These are phyloP conservation scores for Epichloe uncinata DNA, from an alignment of 2,329 filamentous ascomycete genomes.

Conservation along the genomic window DNA sequence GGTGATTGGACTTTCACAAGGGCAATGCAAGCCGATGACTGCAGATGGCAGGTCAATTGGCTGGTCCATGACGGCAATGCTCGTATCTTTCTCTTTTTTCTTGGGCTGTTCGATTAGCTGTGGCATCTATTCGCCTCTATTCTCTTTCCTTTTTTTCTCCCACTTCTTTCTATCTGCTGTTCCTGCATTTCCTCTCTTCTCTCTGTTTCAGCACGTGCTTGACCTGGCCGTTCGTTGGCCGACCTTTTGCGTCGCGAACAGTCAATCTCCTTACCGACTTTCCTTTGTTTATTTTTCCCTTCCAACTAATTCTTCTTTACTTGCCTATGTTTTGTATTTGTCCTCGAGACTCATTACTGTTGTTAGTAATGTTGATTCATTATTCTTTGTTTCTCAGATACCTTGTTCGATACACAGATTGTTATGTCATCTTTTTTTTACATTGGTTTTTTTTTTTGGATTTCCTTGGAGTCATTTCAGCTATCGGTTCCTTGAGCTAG, in stretches of 20 bases:
- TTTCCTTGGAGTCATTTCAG: background rate
- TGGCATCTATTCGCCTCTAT: background rate
- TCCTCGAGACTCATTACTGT: conserved; percentile 12
- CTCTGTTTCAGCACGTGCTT: background rate
- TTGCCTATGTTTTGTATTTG: conserved; percentile 10
- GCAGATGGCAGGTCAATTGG: conserved; percentile 29
- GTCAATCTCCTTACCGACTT: background rate
- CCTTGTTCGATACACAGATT: conserved; percentile 45
- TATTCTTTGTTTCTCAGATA: conserved; percentile 31
- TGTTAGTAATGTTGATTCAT: conserved; percentile 10
- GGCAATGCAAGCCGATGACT: conserved; percentile 31
- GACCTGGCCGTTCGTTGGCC: background rate
- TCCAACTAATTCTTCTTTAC: conserved; percentile 4
- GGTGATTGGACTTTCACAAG: conserved; percentile 17
- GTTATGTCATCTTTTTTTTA: conserved; percentile 3
- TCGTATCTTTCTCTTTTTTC: background rate
- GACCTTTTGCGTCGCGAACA: background rate
- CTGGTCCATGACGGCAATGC: conserved; percentile 35
- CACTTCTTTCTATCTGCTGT: background rate
- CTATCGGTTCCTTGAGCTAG: background rate
- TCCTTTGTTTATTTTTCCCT: background rate
- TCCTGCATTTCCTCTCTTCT: background rate
- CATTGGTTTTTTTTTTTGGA: background rate
- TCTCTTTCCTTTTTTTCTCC: background rate
- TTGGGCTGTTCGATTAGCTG: background rate